Conservation (phyloP, 768 basidiomycete species). For the Boletus vermiculosoides region DNA sequence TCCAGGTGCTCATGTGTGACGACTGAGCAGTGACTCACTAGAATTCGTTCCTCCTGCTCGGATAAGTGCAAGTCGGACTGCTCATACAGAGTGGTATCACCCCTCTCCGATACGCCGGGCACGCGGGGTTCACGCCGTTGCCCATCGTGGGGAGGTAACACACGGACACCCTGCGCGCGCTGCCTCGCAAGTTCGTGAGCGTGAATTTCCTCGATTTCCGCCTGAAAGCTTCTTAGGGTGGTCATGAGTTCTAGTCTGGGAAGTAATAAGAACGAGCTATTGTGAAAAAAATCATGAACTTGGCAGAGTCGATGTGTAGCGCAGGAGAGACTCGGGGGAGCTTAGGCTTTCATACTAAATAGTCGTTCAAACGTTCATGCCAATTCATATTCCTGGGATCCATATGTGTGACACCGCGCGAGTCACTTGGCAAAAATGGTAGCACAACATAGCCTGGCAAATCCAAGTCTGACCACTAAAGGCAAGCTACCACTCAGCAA, state of each 20-base stretch:
- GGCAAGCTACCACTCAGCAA: neutral
- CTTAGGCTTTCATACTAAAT: neutral
- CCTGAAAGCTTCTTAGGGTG: constrained; percentile 46
- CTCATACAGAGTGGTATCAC: neutral
- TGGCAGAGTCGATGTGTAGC: constrained; percentile 3
- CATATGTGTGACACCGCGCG: neutral
- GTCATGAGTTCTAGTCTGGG: constrained; percentile 24
- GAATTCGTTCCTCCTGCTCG: constrained; percentile 18
- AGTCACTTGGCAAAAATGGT: neutral
- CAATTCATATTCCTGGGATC: neutral
- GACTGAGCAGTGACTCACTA: constrained; percentile 10
- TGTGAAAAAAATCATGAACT: constrained; percentile 16
- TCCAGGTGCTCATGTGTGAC: neutral
- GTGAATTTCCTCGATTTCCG: constrained; percentile 75
- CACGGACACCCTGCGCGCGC: constrained; percentile 34
- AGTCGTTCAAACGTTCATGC: neutral
- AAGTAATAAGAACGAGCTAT: neutral
- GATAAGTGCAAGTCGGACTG: constrained; percentile 6
- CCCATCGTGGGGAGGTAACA: constrained; percentile 18
- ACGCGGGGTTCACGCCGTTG: constrained; percentile 50
- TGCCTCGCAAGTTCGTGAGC: constrained; percentile 66
- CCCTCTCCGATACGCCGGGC: neutral
- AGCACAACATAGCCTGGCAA: neutral
- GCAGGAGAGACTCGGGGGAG: neutral
- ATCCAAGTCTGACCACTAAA: neutral